Evolutionary conservation across 768 basidiomycete species (phyloP), one percentile per base, ranked within the genome.

Genomic region (Cytidiella melzeri): DNA sequence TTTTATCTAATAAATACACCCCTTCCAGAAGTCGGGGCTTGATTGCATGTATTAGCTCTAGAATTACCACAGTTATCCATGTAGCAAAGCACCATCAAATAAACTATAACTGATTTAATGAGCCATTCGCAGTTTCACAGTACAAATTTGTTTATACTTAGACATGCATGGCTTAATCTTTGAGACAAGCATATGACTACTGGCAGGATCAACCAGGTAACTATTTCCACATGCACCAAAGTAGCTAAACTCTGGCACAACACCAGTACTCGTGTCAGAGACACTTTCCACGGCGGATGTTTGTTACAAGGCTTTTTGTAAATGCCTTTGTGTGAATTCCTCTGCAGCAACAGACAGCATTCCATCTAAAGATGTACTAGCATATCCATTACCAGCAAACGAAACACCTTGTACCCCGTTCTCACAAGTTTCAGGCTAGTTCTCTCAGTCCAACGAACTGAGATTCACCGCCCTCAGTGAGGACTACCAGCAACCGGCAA

Each of bases 121-220:
- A 83, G 81, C 80, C 79, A 80, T 83, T 83, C 74, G 77, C 80
- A 79, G 81, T 83, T 82, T 82, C 81, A 80, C 80, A 72, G 77
- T 81, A 80, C 70, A 79, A 77, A 74, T 58, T 77, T 70, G 75
- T 77, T 79, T 80, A 77, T 79, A 82, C 81, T 83, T 80, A 74
- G 80, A 81, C 80, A 81, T 83, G 81, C 81, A 82, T 83, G 81
- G 79, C 80, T 83, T 82, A 81, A 80, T 82, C 80, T 81, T 81
- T 81, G 80, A 81, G 80, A 81, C 81, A 83, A 82, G 81, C 81
- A 83, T 83, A 82, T 81, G 77, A 82, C 80, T 82, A 83, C 80
- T 83, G 79, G 82, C 80, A 83, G 80, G 79, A 83, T 83, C 81
- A 83, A 83, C 81, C 81, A 82, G 82, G 79, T 83, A 81, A 81